Evolutionary conservation across 1,284 basidiomycete species (phyloP).

Genomic region (Pulveroboletus sp.): DNA sequence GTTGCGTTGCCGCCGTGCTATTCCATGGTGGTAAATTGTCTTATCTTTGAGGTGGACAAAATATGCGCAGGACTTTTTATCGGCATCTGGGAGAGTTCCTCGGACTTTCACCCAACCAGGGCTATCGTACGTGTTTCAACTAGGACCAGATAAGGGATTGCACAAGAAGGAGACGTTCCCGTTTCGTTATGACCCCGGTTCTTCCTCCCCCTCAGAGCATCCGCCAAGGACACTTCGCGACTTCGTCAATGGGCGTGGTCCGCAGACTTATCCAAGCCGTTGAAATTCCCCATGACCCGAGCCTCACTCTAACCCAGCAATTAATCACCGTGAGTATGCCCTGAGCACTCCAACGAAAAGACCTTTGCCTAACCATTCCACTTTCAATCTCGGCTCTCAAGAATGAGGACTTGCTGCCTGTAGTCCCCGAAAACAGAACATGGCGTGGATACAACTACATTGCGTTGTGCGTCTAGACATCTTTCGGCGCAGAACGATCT

Average conservation of each 20-base stretch:
- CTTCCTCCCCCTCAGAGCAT: no score
- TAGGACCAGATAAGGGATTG: slow-evolving; percentile 11
- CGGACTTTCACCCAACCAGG: not conserved
- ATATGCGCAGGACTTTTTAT: not conserved
- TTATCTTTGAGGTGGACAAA: slow-evolving; percentile 8
- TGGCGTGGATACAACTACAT: slow-evolving; percentile 67
- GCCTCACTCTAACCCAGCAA: slow-evolving; percentile 50
- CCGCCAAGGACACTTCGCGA: slow-evolving; percentile 8
- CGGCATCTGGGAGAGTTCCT: not conserved
- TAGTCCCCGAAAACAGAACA: slow-evolving; percentile 54
- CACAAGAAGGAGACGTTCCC: slow-evolving; percentile 10
- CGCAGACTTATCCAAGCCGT: slow-evolving; percentile 36
- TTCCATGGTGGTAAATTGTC: not conserved
- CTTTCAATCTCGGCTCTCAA: slow-evolving; percentile 33
- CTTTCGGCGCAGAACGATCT: not conserved
- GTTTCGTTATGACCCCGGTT: not conserved
- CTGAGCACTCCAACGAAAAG: slow-evolving; percentile 31
- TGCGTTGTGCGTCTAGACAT: slow-evolving; percentile 52
- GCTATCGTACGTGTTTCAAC: not conserved
- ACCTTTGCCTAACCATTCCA: slow-evolving; percentile 3
- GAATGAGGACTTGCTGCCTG: slow-evolving; percentile 68
- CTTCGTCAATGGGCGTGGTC: slow-evolving; percentile 25
- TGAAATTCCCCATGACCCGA: slow-evolving; percentile 53
- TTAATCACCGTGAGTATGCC: slow-evolving; percentile 53
- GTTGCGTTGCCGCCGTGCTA: not conserved